Percentiles rank a stretch among this genome's conserved stretches.
These are phyloP conservation scores for Diplodia sapinea DNA, from an alignment of 2,329 filamentous ascomycete genomes.

Conservation along the genomic window DNA sequence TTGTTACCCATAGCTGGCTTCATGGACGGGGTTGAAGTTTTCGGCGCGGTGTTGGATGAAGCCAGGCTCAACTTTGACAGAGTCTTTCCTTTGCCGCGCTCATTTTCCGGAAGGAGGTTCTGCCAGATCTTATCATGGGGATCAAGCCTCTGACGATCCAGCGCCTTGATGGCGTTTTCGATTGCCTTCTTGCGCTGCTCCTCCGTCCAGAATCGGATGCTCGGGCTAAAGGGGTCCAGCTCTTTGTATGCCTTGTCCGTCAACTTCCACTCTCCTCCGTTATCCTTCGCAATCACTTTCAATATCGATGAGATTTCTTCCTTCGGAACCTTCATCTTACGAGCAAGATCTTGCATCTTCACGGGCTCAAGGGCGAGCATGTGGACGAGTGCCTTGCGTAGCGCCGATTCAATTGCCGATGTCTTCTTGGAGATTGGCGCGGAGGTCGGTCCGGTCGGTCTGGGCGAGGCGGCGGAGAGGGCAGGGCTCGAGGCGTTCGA, in stretches of 20 bases:
- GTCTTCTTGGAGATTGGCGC: constrained; percentile 47
- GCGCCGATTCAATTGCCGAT: constrained; percentile 38
- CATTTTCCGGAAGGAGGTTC: constrained; percentile 63
- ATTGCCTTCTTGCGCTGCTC: constrained; percentile 65
- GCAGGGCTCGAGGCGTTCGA: constrained; percentile 26
- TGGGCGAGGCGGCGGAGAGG: constrained; percentile 23
- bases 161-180: constrained; percentile 67
- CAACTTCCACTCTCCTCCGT: constrained; percentile 42
- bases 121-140: constrained; percentile 69
- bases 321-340: constrained; percentile 55
- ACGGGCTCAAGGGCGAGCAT: constrained; percentile 61
- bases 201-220: constrained; percentile 61
- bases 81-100: constrained; percentile 66
- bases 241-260: constrained; percentile 66
- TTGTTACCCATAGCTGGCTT: constrained; percentile 11
- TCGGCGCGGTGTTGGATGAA: constrained; percentile 39
- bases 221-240: constrained; percentile 62
- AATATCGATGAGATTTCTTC: constrained; percentile 56
- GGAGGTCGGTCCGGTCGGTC: constrained; percentile 47
- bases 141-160: constrained; percentile 65
- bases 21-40: constrained; percentile 23
- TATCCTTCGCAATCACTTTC: constrained; percentile 12
- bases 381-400: constrained; percentile 53
- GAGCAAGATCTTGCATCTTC: constrained; percentile 54
- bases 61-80: constrained; percentile 64